Base-by-base conservation (phyloP, 129 eudicot species). In the Smallanthus sonchifolius region DNA sequence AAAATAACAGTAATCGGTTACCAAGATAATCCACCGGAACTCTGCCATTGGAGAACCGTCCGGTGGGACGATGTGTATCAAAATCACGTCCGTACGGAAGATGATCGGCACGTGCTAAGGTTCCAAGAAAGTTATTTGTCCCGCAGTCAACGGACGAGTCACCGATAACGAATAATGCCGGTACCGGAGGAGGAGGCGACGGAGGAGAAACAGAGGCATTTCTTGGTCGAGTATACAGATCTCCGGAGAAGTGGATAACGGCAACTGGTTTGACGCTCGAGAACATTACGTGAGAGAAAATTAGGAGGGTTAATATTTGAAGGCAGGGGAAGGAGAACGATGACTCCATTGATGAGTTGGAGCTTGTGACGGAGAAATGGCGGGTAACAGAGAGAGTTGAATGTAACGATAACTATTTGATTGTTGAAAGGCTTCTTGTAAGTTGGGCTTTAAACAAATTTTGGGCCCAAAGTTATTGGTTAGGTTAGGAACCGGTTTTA, bases 141-240 rank as follows among this genome's bases (percentile, higher is more conserved):
- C 99, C 99, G 47, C 89, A 84, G 36, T 94, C 99, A n/a, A 88
- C 99, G 0, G 99, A 84, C 32, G 99, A 94, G 54, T 94, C 99
- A 9, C 99, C 99, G 14, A 94, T 83, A 0, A 94, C 81, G 73
- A 90, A 94, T 13, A 94, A 69, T 2, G 96, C 97, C 6, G 98
- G 96, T 4, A 65, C 97, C 0, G 54, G 32, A 37, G 71, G 37
- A 2, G 37, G 17, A 1, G 68, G 68, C 0, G 59, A 34, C 13
- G 54, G 80, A 67, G 65, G 69, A 48, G 63, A 54, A 17, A 65
- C 14, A 65, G 83, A 79, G 11, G 28, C 16, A 28, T 79, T 78
- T 39, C 67, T 71, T 39, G 77, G 39, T 62, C 37, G 49, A 3
- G 78, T 79, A 20, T 79, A 79, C 65, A 79, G 83, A 79, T 79